Evolutionary conservation across 768 basidiomycete species (phyloP).

Genomic region (Amanita fuliginea): DNA sequence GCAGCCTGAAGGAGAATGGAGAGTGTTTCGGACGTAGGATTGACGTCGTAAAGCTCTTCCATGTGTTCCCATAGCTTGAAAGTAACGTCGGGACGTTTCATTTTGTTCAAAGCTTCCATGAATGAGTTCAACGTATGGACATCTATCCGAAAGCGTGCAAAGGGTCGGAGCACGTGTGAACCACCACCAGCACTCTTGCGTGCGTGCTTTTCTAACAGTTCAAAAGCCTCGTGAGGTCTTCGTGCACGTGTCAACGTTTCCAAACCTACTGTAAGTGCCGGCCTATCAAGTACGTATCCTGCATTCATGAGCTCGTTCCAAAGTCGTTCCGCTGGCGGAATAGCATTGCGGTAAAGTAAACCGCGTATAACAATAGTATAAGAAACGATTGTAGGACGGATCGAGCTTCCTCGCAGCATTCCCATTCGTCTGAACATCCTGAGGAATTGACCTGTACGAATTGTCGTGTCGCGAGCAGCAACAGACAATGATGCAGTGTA

Average conservation of each 20-base stretch:
- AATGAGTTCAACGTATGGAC: constrained; percentile 29
- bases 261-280: constrained; percentile 39
- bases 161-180: background rate
- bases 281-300: constrained; percentile 28
- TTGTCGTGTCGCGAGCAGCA: constrained; percentile 26
- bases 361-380: constrained; percentile 47
- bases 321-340: constrained; percentile 25
- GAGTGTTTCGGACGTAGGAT: constrained; percentile 46
- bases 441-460: constrained; percentile 22
- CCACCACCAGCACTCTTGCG: background rate
- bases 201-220: constrained; percentile 32
- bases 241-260: constrained; percentile 34
- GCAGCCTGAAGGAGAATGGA: constrained; percentile 52
- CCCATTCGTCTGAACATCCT: constrained; percentile 18
- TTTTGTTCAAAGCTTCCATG: constrained; percentile 35
- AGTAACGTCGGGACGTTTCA: constrained; percentile 49
- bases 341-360: constrained; percentile 31
- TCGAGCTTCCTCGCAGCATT: constrained; percentile 11
- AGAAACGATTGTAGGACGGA: constrained; percentile 32
- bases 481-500: constrained; percentile 36
- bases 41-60: constrained; percentile 41
- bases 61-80: constrained; percentile 65
- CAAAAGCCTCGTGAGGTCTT: constrained; percentile 36
- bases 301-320: constrained; percentile 31
- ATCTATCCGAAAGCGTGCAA: constrained; percentile 11